Conservation (phyloP, 768 basidiomycete species). For the Trametes cingulata region DNA sequence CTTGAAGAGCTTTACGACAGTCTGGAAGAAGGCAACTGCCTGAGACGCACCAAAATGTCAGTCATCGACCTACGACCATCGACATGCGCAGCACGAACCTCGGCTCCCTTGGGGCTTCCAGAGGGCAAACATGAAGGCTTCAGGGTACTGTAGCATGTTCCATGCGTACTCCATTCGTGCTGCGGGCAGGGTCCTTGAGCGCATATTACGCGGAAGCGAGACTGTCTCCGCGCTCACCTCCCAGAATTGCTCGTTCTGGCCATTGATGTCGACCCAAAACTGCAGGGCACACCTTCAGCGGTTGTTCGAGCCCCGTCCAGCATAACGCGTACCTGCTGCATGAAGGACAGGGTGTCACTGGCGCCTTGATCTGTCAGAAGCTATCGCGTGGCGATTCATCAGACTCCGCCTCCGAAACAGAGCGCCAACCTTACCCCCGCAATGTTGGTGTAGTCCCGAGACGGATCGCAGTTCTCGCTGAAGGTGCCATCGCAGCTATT, state of each 20-base stretch:
- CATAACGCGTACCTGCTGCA: slow-evolving; percentile 38
- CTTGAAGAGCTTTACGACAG: slow-evolving; percentile 60
- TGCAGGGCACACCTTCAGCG: slow-evolving; percentile 33
- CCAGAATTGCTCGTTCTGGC: slow-evolving; percentile 66
- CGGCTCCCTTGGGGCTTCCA: slow-evolving; percentile 60
- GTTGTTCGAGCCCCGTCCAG: not conserved
- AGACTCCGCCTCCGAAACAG: not conserved
- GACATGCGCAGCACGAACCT: slow-evolving; percentile 40
- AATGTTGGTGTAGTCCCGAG: slow-evolving; percentile 48
- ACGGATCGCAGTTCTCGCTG: slow-evolving; percentile 40
- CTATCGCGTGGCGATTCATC: slow-evolving; percentile 34
- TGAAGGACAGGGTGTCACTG: slow-evolving; percentile 56
- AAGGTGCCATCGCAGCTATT: slow-evolving; percentile 55
- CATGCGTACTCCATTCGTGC: slow-evolving; percentile 75
- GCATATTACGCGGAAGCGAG: not conserved
- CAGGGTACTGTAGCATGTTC: slow-evolving; percentile 64
- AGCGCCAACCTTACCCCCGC: slow-evolving; percentile 33
- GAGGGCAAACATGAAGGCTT: slow-evolving; percentile 56
- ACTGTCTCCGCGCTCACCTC: slow-evolving; percentile 43
- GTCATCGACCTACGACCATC: not conserved
- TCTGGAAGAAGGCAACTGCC: slow-evolving; percentile 69
- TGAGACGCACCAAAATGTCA: slow-evolving; percentile 27
- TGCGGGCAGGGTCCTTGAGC: slow-evolving; percentile 25
- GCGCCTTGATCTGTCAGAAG: slow-evolving; percentile 60
- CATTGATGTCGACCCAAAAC: slow-evolving; percentile 66